phyloP scores from a whole-genome alignment of 2,329 filamentous ascomycete species.

The Trichoderma endophyticum region DNA sequence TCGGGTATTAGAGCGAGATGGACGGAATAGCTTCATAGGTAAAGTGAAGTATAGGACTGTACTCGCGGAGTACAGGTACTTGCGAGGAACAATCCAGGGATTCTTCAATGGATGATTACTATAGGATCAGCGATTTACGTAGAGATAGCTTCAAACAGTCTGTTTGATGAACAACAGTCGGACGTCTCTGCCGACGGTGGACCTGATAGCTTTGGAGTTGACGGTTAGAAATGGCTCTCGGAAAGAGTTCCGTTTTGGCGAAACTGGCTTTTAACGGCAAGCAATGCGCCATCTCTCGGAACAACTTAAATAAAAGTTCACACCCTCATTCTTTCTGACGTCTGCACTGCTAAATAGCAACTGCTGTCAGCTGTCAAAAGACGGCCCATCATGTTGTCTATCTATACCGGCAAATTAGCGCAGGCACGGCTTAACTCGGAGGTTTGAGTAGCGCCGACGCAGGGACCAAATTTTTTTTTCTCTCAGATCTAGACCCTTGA shows the following conservation, averaged over 20 bases:
- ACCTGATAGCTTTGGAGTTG: neutral
- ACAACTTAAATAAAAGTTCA: neutral
- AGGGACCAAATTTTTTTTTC: slow-evolving; percentile 1
- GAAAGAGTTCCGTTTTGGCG: neutral
- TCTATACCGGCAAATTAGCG: neutral
- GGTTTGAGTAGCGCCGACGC: slow-evolving; percentile 10
- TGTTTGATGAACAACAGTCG: neutral
- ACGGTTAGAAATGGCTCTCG: neutral
- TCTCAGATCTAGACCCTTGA: slow-evolving; percentile 2
- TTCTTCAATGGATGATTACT: neutral
- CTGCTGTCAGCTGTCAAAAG: neutral
- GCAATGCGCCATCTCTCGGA: neutral
- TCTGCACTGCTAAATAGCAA: neutral
- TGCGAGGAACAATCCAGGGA: neutral
- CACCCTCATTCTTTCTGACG: neutral
- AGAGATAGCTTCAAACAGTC: neutral
- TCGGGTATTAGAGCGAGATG: neutral
- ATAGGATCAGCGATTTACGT: neutral
- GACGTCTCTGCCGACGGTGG: neutral
- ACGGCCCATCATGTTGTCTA: neutral
- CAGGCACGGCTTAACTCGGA: slow-evolving; percentile 2
- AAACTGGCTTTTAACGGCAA: neutral
- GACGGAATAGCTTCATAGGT: neutral
- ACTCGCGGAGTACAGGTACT: neutral
- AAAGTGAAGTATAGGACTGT: neutral